These are phyloP conservation scores for Acer negundo DNA, from an alignment of 345 rosid species.

Conservation along the genomic window DNA sequence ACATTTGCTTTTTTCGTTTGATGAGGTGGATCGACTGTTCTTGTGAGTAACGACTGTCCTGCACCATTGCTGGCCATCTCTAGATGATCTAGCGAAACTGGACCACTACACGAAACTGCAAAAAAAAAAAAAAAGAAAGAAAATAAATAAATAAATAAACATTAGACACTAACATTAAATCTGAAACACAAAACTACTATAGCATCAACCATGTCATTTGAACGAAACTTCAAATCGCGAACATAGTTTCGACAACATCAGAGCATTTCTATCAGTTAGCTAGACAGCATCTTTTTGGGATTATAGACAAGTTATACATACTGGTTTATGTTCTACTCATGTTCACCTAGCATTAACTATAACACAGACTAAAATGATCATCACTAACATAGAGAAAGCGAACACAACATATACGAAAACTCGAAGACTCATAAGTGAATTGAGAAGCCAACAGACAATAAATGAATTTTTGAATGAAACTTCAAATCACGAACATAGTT, in stretches of 20 bases:
- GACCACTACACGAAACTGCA: constrained; percentile 22
- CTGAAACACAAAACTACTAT: too few species aligned
- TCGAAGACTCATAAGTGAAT: too few species aligned
- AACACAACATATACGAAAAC: neutral
- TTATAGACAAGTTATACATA: neutral
- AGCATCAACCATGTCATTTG: too few species aligned
- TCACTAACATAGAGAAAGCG: neutral
- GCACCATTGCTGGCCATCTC: constrained; percentile 54
- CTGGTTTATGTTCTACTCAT: neutral
- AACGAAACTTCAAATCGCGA: neutral
- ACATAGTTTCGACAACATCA: neutral
- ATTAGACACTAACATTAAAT: neutral
- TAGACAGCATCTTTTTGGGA: too few species aligned
- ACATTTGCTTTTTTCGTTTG: constrained; percentile 24
- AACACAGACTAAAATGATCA: neutral
- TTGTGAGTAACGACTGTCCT: constrained; percentile 52
- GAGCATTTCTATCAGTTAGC: neutral
- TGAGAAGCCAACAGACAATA: neutral
- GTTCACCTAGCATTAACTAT: neutral
- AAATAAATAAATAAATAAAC: too few species aligned
- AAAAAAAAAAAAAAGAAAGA: neutral
- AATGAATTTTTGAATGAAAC: neutral
- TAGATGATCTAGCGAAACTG: constrained; percentile 13
- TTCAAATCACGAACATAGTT: neutral
- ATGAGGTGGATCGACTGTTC: constrained; percentile 26